Percentiles rank a stretch among this genome's conserved stretches.
These are phyloP conservation scores for Adansonia grandidieri DNA, from an alignment of 441 rosid species.

Conservation along the genomic window DNA sequence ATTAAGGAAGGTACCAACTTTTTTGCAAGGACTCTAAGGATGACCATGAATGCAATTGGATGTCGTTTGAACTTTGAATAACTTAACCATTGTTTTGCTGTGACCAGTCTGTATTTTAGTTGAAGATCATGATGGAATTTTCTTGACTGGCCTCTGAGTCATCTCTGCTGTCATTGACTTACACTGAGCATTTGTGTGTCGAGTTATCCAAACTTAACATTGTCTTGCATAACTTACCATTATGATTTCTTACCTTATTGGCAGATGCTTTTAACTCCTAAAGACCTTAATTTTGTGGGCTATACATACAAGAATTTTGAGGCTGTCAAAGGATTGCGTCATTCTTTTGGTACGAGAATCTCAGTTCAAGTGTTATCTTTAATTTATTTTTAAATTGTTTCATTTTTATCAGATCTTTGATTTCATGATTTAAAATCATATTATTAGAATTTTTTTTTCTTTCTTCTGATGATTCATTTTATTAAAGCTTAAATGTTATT, in stretches of 20 bases:
- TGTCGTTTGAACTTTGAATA: background rate
- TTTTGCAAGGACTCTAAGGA: background rate
- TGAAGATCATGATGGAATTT: constrained; percentile 10
- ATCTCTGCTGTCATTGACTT: background rate
- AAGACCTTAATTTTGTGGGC: constrained; percentile 91
- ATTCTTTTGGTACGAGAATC: constrained; percentile 55
- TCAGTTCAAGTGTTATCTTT: background rate
- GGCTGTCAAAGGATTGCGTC: constrained; percentile 72
- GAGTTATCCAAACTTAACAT: constrained; percentile 5
- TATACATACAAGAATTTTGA: constrained; percentile 95
- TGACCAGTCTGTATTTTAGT: constrained; percentile 4
- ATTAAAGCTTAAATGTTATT: background rate
- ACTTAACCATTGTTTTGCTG: background rate
- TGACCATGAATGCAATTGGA: background rate
- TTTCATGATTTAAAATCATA: constrained; percentile 14
- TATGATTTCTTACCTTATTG: constrained; percentile 24
- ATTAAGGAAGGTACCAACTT: constrained; percentile 68
- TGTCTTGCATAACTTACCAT: constrained; percentile 21
- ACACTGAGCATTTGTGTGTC: constrained; percentile 5
- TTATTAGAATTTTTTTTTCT: background rate
- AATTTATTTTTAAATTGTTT: background rate
- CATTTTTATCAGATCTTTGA: constrained; percentile 6
- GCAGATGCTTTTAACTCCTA: constrained; percentile 67
- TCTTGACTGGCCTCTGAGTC: background rate
- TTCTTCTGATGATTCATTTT: background rate